Evolutionary conservation across 2,329 filamentous ascomycete genomes (phyloP), one percentile per base, ranked within the genome.

Genomic region (Fusarium abutilonis): DNA sequence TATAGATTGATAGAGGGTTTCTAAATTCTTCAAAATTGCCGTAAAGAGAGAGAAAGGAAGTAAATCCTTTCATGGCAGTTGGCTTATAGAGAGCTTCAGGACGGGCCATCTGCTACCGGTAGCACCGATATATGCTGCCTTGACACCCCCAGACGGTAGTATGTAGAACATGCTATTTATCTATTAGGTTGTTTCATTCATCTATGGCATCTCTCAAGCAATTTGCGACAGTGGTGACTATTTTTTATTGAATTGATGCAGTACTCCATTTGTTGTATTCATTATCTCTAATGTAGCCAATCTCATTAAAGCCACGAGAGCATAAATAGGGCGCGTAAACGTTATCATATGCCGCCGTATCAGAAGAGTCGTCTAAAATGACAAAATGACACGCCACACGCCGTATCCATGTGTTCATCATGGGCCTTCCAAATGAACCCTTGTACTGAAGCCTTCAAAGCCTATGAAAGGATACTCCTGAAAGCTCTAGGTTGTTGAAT

Each of bases 401-500:
- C 17, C 19, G 4, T 31, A 45, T 36, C 23, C 21, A 14, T 46
- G 29, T 31, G 6, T 11, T 31, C 21, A 9, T 23, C 15, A 31
- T 19, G 32, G 32, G 15, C 38, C 26, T 48, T 52, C 23, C 36
- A 43, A 48, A 19, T 6, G 21, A 29, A 39, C 26, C 17, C 4
- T 21, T 8, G n/a, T 32, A 15, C 32, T 39, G 31, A 42, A 29
- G 47, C 13, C 14, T 10, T 29, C 2, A 10, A 11, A 38, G 14
- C 39, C 21, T 41, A 43, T 55, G 49, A 31, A 60, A 15, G 42
- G 32, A 26, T 14, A 26, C 32, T 26, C 32, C 43, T 36, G 55
- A 26, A 10, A 47, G 23, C 41, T 35, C 32, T n/a, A 26, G 23
- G 43, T 34, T 35, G 39, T 51, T 21, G n/a, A 21, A 15, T 32